Conservation (phyloP, 2,329 filamentous ascomycete species). For the Aureobasidium sp. region DNA sequence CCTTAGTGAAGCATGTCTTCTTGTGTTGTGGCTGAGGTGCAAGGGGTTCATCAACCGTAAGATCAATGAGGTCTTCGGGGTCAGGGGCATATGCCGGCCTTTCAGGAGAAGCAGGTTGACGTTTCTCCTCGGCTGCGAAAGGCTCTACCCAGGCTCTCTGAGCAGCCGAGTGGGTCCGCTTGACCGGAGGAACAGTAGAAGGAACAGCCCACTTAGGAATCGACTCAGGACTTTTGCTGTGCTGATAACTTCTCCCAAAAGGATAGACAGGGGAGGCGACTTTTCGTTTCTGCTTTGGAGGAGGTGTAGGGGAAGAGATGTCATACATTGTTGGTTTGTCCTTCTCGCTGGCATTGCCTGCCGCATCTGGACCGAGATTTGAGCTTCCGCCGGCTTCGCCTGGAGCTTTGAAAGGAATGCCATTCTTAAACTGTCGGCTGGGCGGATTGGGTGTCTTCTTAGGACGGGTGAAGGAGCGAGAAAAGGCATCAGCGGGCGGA, state of each 20-base stretch:
- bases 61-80: background rate
- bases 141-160: slow-evolving; percentile 8
- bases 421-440: slow-evolving; percentile 24
- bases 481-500: slow-evolving; percentile 18
- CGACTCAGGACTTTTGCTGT: slow-evolving; percentile 16
- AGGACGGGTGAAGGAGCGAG: slow-evolving; percentile 20
- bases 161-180: slow-evolving; percentile 9
- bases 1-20: slow-evolving; percentile 11
- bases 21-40: background rate
- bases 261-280: slow-evolving; percentile 5
- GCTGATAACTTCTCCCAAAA: slow-evolving; percentile 9
- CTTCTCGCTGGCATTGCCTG: slow-evolving; percentile 7
- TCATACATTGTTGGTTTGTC: slow-evolving; percentile 17
- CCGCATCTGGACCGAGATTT: background rate
- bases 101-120: slow-evolving; percentile 1
- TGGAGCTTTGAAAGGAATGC: slow-evolving; percentile 4
- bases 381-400: background rate
- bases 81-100: background rate
- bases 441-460: slow-evolving; percentile 29
- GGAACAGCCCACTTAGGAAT: slow-evolving; percentile 27
- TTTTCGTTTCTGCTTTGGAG: background rate
- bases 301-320: slow-evolving; percentile 13
- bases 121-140: background rate
- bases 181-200: slow-evolving; percentile 10
- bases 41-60: background rate